Evolutionary conservation across 2,329 filamentous ascomycete species (phyloP).

Genomic region (Didymella sp.): DNA sequence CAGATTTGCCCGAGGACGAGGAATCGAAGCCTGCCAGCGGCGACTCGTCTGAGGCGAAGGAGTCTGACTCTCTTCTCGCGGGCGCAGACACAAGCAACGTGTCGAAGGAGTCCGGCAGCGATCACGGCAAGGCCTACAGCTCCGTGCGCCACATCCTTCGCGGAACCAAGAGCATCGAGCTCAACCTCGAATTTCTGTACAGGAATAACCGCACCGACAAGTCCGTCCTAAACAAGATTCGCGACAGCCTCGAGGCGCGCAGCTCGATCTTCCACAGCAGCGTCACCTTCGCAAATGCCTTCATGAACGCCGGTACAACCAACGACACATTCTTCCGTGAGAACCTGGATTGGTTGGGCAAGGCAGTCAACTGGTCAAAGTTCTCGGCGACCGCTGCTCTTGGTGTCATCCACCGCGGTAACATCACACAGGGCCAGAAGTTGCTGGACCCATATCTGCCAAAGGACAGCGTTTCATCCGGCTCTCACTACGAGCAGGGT

Average conservation of each 20-base stretch:
- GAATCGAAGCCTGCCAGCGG: conserved; percentile 51
- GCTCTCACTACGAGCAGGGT: conserved; percentile 94
- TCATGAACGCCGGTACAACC: conserved; percentile 98
- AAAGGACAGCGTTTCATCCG: conserved; percentile 72
- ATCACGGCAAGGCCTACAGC: conserved; percentile 62
- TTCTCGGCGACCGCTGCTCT: conserved; percentile 96
- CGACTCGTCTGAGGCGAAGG: conserved; percentile 58
- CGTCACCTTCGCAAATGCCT: conserved; percentile 96
- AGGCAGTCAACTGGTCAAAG: conserved; percentile 99
- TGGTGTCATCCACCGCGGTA: conserved; percentile 95
- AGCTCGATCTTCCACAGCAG: conserved; percentile 99
- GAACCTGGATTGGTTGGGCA: conserved; percentile 96
- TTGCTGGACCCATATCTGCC: conserved; percentile 94
- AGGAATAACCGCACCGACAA: conserved; percentile 93
- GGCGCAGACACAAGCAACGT: conserved; percentile 61
- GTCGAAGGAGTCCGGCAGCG: conserved; percentile 58
- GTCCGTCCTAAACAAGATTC: conserved; percentile 92
- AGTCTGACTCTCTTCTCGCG: conserved; percentile 65
- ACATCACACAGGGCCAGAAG: conserved; percentile 90
- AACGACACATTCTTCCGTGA: conserved; percentile 99
- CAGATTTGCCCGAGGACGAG: conserved; percentile 70
- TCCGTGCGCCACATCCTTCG: conserved; percentile 72
- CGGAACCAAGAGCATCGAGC: conserved; percentile 89
- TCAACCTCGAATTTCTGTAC: conserved; percentile 96
- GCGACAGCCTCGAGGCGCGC: conserved; percentile 91